A percentile compares a stretch with the other conserved stretches of the same genome.
phyloP scores from a whole-genome alignment of 305 asterid species.

The Rubia balearica region DNA sequence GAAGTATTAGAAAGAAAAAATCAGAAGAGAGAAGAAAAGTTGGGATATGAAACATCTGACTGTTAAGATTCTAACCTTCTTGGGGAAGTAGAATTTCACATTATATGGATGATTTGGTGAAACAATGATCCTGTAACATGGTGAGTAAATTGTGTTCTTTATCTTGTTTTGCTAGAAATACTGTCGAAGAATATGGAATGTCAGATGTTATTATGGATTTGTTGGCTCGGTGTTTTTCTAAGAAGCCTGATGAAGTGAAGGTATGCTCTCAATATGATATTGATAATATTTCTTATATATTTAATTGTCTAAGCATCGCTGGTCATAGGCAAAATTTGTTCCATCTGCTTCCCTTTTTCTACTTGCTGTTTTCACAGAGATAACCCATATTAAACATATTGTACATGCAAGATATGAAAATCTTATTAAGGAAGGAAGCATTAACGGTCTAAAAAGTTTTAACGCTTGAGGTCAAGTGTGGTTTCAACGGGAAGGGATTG shows the following conservation, averaged over 20 bases:
- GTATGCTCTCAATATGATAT: conserved; percentile 28
- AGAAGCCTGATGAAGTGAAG: conserved; percentile 72
- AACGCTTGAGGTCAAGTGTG: too few relatives aligned
- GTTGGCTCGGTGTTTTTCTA: conserved; percentile 64
- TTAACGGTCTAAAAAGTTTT: too few relatives aligned
- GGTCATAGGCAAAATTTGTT: conserved; percentile 65
- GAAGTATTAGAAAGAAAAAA: neutral
- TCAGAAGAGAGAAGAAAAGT: neutral
- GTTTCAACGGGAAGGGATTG: too few relatives aligned
- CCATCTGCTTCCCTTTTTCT: conserved; percentile 58
- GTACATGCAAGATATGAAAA: conserved; percentile 93
- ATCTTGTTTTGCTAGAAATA: conserved; percentile 40
- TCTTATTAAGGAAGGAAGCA: conserved; percentile 41
- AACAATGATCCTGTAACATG: neutral
- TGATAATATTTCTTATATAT: conserved; percentile 11
- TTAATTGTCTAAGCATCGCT: conserved; percentile 27
- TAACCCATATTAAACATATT: conserved; percentile 64
- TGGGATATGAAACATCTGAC: neutral
- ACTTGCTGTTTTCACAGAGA: conserved; percentile 57
- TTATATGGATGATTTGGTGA: neutral
- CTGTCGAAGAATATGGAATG: conserved; percentile 48
- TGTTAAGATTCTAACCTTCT: neutral
- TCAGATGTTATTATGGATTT: conserved; percentile 57
- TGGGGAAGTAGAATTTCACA: neutral
- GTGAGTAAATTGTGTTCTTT: conserved; percentile 1